A percentile compares a stretch with the other conserved stretches of the same genome.
Evolutionary conservation across 2,329 filamentous ascomycete species (phyloP).

Genomic region (Fusarium nygamai): DNA sequence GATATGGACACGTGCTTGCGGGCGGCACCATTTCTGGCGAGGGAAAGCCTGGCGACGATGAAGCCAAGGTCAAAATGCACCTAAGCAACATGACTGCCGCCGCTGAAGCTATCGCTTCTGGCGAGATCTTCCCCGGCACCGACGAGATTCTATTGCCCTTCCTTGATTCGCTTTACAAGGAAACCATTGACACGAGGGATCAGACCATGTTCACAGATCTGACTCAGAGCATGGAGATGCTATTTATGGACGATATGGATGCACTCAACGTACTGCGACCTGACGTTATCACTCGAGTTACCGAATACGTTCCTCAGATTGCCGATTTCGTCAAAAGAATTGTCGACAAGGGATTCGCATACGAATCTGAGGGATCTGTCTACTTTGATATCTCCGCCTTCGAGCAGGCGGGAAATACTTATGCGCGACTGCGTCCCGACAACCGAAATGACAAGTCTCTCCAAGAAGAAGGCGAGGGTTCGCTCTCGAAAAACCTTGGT

Average conservation of each 20-base stretch:
- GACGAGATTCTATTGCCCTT: slow-evolving; percentile 82
- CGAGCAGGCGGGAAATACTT: slow-evolving; percentile 84
- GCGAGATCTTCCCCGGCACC: slow-evolving; percentile 62
- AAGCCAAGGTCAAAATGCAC: slow-evolving; percentile 92
- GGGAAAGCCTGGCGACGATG: slow-evolving; percentile 75
- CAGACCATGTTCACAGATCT: slow-evolving; percentile 85
- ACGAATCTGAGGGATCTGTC: slow-evolving; percentile 83
- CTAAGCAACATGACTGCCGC: slow-evolving; percentile 70
- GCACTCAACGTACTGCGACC: slow-evolving; percentile 86
- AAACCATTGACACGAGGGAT: slow-evolving; percentile 68
- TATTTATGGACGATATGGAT: slow-evolving; percentile 89
- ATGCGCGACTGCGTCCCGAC: slow-evolving; percentile 86
- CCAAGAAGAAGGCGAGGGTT: slow-evolving; percentile 89
- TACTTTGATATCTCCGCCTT: slow-evolving; percentile 94
- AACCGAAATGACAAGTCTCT: slow-evolving; percentile 85
- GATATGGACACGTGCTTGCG: slow-evolving; percentile 64
- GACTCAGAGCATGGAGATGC: slow-evolving; percentile 85
- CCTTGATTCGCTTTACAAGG: slow-evolving; percentile 76
- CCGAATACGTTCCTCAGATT: slow-evolving; percentile 90
- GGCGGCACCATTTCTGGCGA: slow-evolving; percentile 66
- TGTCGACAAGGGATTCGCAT: slow-evolving; percentile 86
- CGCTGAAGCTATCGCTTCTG: slow-evolving; percentile 58
- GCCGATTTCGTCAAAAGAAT: slow-evolving; percentile 85
- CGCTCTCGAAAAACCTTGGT: slow-evolving; percentile 69
- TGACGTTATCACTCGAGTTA: slow-evolving; percentile 87